Evolutionary conservation across 805 yeast genomes (phyloP).

Genomic region (Scheffersomyces coipomensis): DNA sequence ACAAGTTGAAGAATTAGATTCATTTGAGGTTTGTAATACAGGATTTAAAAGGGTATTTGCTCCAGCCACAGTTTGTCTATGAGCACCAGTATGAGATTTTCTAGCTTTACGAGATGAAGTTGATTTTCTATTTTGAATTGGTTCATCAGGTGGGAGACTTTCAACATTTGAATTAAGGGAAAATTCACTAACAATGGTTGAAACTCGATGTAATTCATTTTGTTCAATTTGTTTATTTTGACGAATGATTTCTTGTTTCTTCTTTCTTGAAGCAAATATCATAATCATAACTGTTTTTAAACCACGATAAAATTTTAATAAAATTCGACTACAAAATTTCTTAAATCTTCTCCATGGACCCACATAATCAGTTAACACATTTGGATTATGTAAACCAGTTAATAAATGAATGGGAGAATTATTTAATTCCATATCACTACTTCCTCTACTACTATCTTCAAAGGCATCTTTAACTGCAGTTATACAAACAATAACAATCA

Average conservation of each 20-base stretch:
- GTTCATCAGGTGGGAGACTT: constrained; percentile 2
- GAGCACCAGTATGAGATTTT: constrained; percentile 5
- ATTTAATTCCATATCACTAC: constrained; percentile 66
- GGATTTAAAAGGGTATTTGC: constrained; percentile 23
- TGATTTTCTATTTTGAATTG: constrained; percentile 2
- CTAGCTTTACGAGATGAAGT: constrained; percentile 3
- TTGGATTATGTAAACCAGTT: constrained; percentile 53
- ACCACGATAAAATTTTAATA: constrained; percentile 12
- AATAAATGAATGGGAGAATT: constrained; percentile 61
- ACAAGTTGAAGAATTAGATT: constrained; percentile 5
- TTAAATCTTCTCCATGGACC: constrained; percentile 69
- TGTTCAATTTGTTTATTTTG: constrained; percentile 22
- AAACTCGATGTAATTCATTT: constrained; percentile 31
- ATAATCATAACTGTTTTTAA: constrained; percentile 19
- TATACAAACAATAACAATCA: constrained; percentile 71
- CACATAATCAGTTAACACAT: constrained; percentile 53
- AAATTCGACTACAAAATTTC: constrained; percentile 46
- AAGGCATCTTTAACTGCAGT: constrained; percentile 77
- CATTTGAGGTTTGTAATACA: constrained; percentile 4
- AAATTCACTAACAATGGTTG: constrained; percentile 36
- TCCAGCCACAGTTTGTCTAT: constrained; percentile 8
- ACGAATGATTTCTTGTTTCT: constrained; percentile 24
- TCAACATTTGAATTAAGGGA: constrained; percentile 11
- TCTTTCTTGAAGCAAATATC: constrained; percentile 22
- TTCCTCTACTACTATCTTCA: constrained; percentile 69